A percentile compares a stretch with the other conserved stretches of the same genome.
These are phyloP conservation scores for Aspergillus floridensis DNA, from an alignment of 2,329 filamentous ascomycete genomes.

Conservation along the genomic window DNA sequence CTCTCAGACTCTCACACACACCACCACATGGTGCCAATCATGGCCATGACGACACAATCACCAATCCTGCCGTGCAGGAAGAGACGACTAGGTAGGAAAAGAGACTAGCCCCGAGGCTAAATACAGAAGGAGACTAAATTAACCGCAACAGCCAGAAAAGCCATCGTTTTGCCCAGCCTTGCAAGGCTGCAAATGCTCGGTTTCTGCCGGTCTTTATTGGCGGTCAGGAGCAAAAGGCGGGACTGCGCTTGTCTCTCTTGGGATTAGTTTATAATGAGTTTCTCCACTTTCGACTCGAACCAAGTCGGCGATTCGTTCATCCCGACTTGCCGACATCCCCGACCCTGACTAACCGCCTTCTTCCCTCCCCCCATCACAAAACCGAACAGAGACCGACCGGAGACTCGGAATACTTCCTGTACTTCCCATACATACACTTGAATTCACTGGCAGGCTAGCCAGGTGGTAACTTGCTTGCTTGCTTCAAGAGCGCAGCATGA, in stretches of 20 bases:
- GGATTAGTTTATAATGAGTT: too few species aligned
- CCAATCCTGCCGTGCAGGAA: too few species aligned
- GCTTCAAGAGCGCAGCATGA: not conserved
- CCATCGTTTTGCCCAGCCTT: slow-evolving; percentile 18
- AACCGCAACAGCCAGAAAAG: slow-evolving; percentile 1
- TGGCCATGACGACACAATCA: not conserved
- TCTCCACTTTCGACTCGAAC: not conserved
- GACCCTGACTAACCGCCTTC: not conserved
- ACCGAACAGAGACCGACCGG: too few species aligned
- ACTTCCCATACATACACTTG: too few species aligned
- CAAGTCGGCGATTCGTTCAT: not conserved
- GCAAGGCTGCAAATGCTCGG: slow-evolving; percentile 20
- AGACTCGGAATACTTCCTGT: too few species aligned
- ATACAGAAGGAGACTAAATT: not conserved
- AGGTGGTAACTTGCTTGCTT: not conserved
- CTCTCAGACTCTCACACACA: not conserved
- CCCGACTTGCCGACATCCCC: not conserved
- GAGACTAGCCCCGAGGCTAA: not conserved
- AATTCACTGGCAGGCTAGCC: too few species aligned
- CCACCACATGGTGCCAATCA: slow-evolving; percentile 13
- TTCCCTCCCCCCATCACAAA: too few species aligned
- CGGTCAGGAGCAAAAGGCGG: not conserved
- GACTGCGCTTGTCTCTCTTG: not conserved
- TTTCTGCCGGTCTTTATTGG: slow-evolving; percentile 3
- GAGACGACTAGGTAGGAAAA: too few species aligned